Evolutionary conservation across 805 yeast species (phyloP), one percentile per base, ranked within the genome.

Genomic region (Scheffersomyces amazonensis): DNA sequence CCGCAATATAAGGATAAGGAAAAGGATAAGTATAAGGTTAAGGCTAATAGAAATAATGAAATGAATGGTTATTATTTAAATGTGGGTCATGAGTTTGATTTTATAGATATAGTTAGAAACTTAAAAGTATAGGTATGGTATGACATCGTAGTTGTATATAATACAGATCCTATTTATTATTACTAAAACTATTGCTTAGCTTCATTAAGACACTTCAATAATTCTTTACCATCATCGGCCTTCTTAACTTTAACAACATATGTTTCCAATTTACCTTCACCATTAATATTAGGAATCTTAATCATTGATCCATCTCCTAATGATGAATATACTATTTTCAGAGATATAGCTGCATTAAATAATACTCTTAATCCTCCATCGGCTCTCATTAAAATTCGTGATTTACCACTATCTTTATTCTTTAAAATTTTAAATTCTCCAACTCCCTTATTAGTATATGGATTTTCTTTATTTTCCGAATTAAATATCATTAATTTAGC

Each of bases 301-400:
- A 89, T 80, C 47, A 78, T 62, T 21, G 80, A 77, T 21, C 87
- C 83, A 56, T 81, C 75, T 34, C 91, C 81, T 40, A 80, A 66
- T 3, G 76, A 69, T 9, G 74, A 67, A 56, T 88, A 90, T 1
- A 66, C 67, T 41, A 87, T 65, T 35, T 76, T 77, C 37, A 73
- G 73, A 8, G 76, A 66, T 9, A 89, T 60, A n/a, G 70, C 62
- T 11, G 80, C 68, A 56, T 91, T 91, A 42, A 91, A 62, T 32
- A 91, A 60, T 12, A 89, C 81, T 49, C 95, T 76, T 28, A 84
- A 83, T 28, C 88, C 81, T 20, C 96, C 96, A 40, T 90, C 98
- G 0, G 96, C 87, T 52, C 98, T 79, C 16, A 91, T 74, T 25
- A 91, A 64, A 11, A 87, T 64, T 57, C 98, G 78, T 2, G 81